Base-by-base conservation (phyloP, 768 basidiomycete species). In the Suillus subaureus region DNA sequence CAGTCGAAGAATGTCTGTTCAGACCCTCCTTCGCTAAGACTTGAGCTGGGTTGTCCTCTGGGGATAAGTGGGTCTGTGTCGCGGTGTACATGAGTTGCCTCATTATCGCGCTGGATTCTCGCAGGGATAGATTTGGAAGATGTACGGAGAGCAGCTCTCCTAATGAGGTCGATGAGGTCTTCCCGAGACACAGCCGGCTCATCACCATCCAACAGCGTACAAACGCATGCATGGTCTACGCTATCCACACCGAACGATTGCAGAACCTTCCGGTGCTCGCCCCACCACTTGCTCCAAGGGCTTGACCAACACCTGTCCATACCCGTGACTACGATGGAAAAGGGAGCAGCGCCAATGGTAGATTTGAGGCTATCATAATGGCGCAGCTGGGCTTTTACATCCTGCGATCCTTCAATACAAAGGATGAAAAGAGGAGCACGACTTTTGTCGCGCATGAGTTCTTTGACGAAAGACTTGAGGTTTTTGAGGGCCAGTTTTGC, bases 401-500 rank as follows among this genome's bases (percentile, higher is more conserved):
- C 52, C 31, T 21, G 31, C 2, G 52, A 33, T 54, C 52, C 52
- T 21, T 54, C 18, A 1, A 54, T 33, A 11, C 52, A 54, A 33
- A 54, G 52, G 31, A 54, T 54, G 18, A 33, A 54, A 13, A 54
- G 52, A 54, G 52, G 52, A 12, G 21, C 11, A 3, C 11, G 31
- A 33, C 21, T 21, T 33, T 6, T 54, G 45, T 69, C 64, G 39
- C 33, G 73, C 11, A 75, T 62, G 35, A 81, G 72, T 4, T 58
- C 64, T 31, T 72, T 70, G 18, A 54, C 18, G 18, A 54, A 54
- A 31, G 52, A 54, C 52, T 31, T 54, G 57, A 83, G 69, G 57
- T 77, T 66, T 16, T 61, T 63, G 43, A 77, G 67, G 31, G 70
- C 78, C 37, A 67, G 67, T 56, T 70, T 68, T 2, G 74, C 66